Base-by-base conservation (phyloP, 2,329 filamentous ascomycete genomes). In the Trichoderma atroviride region DNA sequence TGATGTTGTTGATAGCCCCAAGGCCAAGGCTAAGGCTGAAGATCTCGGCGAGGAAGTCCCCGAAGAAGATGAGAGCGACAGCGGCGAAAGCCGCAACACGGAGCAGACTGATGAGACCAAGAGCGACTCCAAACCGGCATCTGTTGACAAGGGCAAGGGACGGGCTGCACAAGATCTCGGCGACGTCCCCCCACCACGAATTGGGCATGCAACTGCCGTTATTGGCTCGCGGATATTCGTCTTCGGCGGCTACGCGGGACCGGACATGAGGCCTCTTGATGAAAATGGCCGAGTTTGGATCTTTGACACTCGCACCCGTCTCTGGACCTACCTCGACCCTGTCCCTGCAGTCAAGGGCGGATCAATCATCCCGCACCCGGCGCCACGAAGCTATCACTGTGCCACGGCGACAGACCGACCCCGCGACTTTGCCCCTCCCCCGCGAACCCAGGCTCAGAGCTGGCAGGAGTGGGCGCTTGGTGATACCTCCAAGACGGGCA, bases 221-320 rank as follows among this genome's bases (percentile, higher is more conserved):
- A 86, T 96, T 69, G 85, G 89, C 69, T 85, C 86, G 56, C 89
- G 88, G 27, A 89, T 96, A 74, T 95, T 95, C 79, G 72, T 96
- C 53, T 97, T 94, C 79, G 93, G 92, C 59, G 93, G 94, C 11
- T 89, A 92, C 56, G 90, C 91, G 40, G 91, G 91, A 0, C 80
- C 84, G 3, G 88, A 88, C 33, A 90, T 92, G 87, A 82, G 86
- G 1, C 88, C 92, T 0, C 83, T 97, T 13, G 88, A 94, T 64
- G 93, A 97, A 75, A 78, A 83, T 13, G 93, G 93, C 19, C 84
- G 88, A 3, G 84, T 96, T 63, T 96, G 93, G 93, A 83, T 89
- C 35, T 94, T 92, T 75, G 87, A 93, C 76, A 89, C 91, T 0
- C 82, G 84, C 70, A 81, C 82, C n/a, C 81, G 85, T 67, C 81